Base-by-base conservation (phyloP, 306 rosid genomes). In the Myrica gale region DNA sequence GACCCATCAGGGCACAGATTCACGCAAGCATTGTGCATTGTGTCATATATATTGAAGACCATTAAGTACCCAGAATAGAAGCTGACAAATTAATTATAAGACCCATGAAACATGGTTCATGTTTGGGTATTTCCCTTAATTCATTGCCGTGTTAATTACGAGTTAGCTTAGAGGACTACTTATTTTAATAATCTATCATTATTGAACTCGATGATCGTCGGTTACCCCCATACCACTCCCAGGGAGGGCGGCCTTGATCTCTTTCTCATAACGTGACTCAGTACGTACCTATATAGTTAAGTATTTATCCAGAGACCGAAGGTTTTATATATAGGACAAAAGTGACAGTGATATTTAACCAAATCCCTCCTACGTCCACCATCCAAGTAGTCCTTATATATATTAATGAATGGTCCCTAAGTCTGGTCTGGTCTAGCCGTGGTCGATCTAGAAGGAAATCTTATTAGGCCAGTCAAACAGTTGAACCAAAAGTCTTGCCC, bases 271-370 rank as follows among this genome's bases (percentile, higher is more conserved):
- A 53, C n/a, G 58, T 13, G 19, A 53, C 19, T 1, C 13, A 12
- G 9, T 45, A 45, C 13, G 13, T 13, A 53, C 58, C 3, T 32
- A 32, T 53, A 53, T 53, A 53, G n/a, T 53, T 17, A 23, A 58
- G 15, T 23, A 10, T 9, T 58, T 58, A 58, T 10, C 37, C 41
- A 23, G 10, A 58, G 65, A 58, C 21, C 8, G 13, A n/a, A 57
- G 13, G 15, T 20, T 23, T 58, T 37, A 55, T 53, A 13, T 17
- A 16, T 32, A 57, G 72, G 73, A 66, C 37, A 20, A 42, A 17
- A 68, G 45, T 72, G 79, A 76, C 68, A 51, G 70, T 52, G 71
- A 65, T 52, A 37, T 65, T 20, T 70, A 68, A 62, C 47, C 79
- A 67, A 79, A 76, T 83, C 57, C 19, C 68, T 37, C 68, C n/a